Base-by-base conservation (phyloP, 108 stramenopile genomes). In the Cyclotella baltica region DNA sequence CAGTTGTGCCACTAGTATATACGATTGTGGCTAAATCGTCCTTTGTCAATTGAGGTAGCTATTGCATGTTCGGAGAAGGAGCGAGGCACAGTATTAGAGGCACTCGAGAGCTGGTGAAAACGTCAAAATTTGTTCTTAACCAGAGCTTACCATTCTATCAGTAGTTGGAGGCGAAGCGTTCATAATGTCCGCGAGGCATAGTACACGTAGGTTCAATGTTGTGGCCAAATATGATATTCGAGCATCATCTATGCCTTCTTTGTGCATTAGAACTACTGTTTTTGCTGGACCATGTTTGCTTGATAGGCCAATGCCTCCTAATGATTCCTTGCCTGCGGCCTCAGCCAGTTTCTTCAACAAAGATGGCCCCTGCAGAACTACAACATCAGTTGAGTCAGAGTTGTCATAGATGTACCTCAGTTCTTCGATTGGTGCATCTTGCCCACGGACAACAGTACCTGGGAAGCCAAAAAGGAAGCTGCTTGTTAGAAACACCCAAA, bases 1-100 rank as follows among this genome's bases (percentile, higher is more conserved):
- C 90, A 18, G 90, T 91, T 11, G 89, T 91, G 11, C 90, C 90
- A 19, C 80, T 83, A 0, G 90, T 91, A 77, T 91, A 91, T 31
- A 91, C 89, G 16, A 91, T 62, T 19, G 81, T 83, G 13, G 89
- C 88, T 2, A 91, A 73, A 36, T 88, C 86, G 19, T 81, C 66
- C 11, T 85, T 84, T 23, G 73, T 66, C 35, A 75, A 46, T 27
- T 50, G 36, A 28, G 73, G 73, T 22, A 75, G 48, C 63, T 63
- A 15, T 34, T 2, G 15, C 16, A 27, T n/a, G 18, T n/a, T 4
- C 13, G 18, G 47, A 48, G n/a, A 48, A n/a, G 2, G 47, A 2
- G 4, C 47, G n/a, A 48, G 2, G 47, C 18, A 1, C 47, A n/a
- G 6, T 48, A 4, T 6, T n/a, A n/a, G 47, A 16, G 47, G 47